Evolutionary conservation across 768 basidiomycete genomes (phyloP), one percentile per base, ranked within the genome.

Genomic region (Tricholoma saponaceum): DNA sequence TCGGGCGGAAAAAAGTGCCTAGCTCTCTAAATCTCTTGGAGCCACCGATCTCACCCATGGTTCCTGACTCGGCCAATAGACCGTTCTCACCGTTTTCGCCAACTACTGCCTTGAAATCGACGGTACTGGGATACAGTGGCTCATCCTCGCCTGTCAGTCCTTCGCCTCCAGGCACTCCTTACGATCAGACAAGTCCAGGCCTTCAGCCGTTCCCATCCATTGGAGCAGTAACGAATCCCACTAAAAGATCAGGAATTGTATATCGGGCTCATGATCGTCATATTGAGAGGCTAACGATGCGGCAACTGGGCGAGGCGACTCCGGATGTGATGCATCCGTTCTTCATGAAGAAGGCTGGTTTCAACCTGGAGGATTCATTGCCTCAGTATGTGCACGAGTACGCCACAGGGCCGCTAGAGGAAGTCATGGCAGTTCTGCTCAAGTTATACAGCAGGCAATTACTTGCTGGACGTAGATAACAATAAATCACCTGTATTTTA

Each of bases 371-470:
- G 67, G 90, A 92, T 60, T 86, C 89, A 0, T 67, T 93, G n/a
- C 91, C 92, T 12, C 89, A 90, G 61, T 92, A 91, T 64, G 88
- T 94, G 35, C 83, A 93, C 57, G 91, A 95, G 69, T 93, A 90
- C 60, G 92, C 89, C 5, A 87, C 90, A n/a, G 73, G 79, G 56
- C 90, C 92, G 3, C 72, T 93, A 50, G 91, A 92, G 72, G 83
- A 89, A 66, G 90, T 95, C 52, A 89, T 92, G 84, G 89, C 90
- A 64, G 81, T 84, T 16, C 72, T 94, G 16, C 66, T 93, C 55
- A 86, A 83, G 64, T 49, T 94, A 58, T 94, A 94, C 65, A 90
- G 84, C 69, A 83, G 79, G 62, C 92, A 94, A 64, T 69, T 93
- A 51, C 75, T 77, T 51, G 72, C 75, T 9, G 70, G 70, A 10